Evolutionary conservation across 2,329 filamentous ascomycete genomes (phyloP), one percentile per base, ranked within the genome.

Genomic region (Diaporthe citri): DNA sequence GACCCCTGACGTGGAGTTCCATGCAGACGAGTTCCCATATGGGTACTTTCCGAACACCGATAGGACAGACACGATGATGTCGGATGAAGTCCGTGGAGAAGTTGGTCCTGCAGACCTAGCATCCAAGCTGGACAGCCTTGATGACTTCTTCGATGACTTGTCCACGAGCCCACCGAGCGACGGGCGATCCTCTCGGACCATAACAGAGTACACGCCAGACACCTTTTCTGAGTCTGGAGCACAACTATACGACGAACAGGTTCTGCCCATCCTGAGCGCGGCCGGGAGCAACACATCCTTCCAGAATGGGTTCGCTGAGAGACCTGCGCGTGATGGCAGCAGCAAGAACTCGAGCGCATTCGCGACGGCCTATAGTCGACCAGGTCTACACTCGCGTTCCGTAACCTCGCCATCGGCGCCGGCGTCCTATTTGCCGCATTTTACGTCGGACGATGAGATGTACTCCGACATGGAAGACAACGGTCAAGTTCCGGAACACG

Each of bases 1-100:
- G 5, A 97, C 95, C 0, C 93, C 95, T 1, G 96, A 98, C 60
- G 92, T 99, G 39, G 96, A 97, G 80, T 98, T 99, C 84, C 94
- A 97, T 79, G 90, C 92, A 3, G 97, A 99, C 76, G 96, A 98
- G 76, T 96, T 94, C 80, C 92, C 93, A 15, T 94, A 94, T 79
- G 93, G 93, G 13, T 95, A 96, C 82, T 96, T 96, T 85, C 90
- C 92, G 1, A 86, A 90, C 25, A 84, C 86, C 0, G 93, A 96
- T 77, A 91, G 95, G 71, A 94, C 95, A 2, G 95, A 95, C 72
- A 98, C 96, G 0, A 98, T 98, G 94, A 91, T 97, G 82, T 98
- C 96, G 0, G 95, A 98, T 79, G 95, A 97, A 51, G 90, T 86
- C 0, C 90, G 93, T 20, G 91, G 88, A 2, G 93, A 95, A 62